Conservation (phyloP, 805 yeast species). For the Wickerhamomyces sydowiorum region DNA sequence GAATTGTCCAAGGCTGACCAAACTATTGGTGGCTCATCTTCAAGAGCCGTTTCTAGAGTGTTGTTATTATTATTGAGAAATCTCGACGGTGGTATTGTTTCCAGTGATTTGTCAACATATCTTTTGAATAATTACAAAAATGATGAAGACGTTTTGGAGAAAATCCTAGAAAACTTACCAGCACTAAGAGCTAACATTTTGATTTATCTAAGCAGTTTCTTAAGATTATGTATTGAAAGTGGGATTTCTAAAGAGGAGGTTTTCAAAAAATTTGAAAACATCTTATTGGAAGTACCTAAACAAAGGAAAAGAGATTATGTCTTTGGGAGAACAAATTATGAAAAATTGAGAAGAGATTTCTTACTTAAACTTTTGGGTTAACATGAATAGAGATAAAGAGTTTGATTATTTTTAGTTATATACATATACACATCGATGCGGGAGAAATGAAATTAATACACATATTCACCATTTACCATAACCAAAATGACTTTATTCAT, state of each 20-base stretch:
- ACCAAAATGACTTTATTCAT: neutral
- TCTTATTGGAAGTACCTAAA: slow-evolving; percentile 25
- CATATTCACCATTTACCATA: neutral
- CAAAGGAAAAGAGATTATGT: slow-evolving; percentile 23
- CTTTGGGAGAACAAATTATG: slow-evolving; percentile 19
- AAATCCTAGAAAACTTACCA: slow-evolving; percentile 33
- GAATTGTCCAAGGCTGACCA: slow-evolving; percentile 14
- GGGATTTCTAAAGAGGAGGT: slow-evolving; percentile 17
- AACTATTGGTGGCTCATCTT: slow-evolving; percentile 15
- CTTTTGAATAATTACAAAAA: slow-evolving; percentile 18
- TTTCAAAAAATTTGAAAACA: slow-evolving; percentile 24
- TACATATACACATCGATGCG: neutral
- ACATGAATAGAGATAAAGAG: neutral
- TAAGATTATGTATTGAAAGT: slow-evolving; percentile 25
- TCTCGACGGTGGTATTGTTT: slow-evolving; percentile 36
- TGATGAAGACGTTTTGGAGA: slow-evolving; percentile 24
- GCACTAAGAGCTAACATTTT: slow-evolving; percentile 35
- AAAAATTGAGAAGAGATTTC: slow-evolving; percentile 26
- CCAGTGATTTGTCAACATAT: slow-evolving; percentile 24
- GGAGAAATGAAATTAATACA: neutral
- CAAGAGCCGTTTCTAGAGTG: slow-evolving; percentile 22
- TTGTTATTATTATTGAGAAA: slow-evolving; percentile 25
- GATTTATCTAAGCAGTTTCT: slow-evolving; percentile 33
- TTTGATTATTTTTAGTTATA: neutral
- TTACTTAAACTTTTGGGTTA: slow-evolving; percentile 20